Percentiles rank a stretch among this genome's conserved stretches.
Evolutionary conservation across 495 filamentous ascomycete genomes (phyloP).

Genomic region (Xylaria flabelliformis): DNA sequence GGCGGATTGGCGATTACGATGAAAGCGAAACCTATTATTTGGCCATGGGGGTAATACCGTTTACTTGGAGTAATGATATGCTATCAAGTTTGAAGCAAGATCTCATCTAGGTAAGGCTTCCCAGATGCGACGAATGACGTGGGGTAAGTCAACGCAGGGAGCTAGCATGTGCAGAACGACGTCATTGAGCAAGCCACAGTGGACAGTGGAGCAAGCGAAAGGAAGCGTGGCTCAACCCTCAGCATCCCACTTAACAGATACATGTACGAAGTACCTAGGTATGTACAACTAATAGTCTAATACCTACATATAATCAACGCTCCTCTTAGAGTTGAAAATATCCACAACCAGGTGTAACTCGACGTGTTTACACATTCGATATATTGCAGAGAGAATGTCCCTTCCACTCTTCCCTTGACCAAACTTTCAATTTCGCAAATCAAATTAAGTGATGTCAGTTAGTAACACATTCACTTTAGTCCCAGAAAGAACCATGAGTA

Average conservation of each 20-base stretch:
- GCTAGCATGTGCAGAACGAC: not conserved
- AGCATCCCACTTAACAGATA: not conserved
- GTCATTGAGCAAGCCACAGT: constrained; percentile 16
- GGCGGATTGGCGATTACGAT: not conserved
- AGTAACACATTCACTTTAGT: not conserved
- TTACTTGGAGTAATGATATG: not conserved
- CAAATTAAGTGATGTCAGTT: not conserved
- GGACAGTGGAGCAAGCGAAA: not conserved
- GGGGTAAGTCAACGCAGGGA: not conserved
- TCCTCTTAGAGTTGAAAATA: not conserved
- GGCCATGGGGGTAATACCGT: not conserved
- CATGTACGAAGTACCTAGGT: too few species aligned
- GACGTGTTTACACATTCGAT: not conserved
- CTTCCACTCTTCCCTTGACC: not conserved
- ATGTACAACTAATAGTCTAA: not conserved
- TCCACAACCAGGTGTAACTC: not conserved
- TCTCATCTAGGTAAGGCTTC: not conserved
- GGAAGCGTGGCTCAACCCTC: not conserved
- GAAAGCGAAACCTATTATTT: not conserved
- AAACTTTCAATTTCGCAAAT: not conserved
- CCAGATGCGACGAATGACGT: constrained; percentile 1
- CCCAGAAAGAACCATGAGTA: constrained; percentile 28
- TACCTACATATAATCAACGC: too few species aligned
- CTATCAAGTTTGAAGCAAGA: not conserved
- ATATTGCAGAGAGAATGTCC: not conserved